A percentile compares a stretch with the other conserved stretches of the same genome.
Conservation (phyloP, 1,284 basidiomycete species). For the Vanrija sp. region DNA sequence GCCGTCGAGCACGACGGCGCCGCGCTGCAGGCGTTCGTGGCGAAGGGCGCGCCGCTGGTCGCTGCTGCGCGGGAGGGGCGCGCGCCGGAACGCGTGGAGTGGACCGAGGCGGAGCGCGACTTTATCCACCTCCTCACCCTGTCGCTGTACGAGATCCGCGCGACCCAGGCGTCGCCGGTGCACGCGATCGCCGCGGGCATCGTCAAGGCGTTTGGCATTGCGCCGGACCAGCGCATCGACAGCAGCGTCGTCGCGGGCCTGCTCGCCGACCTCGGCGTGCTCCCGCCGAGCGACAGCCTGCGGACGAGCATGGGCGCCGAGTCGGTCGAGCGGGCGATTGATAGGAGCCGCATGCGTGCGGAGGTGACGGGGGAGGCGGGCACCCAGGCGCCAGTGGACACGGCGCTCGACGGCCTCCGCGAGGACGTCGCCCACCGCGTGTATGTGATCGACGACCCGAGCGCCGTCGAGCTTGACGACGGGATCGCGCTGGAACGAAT, state of each 20-base stretch:
- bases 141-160: conserved; percentile 59
- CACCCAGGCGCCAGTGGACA: conserved; percentile 12
- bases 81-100: conserved; percentile 36
- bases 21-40: conserved; percentile 57
- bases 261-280: conserved; percentile 64
- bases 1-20: conserved; percentile 55
- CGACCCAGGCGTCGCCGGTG: conserved; percentile 65
- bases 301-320: conserved; percentile 34
- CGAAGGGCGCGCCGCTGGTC: conserved; percentile 44
- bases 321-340: conserved; percentile 15
- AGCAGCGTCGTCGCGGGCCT: conserved; percentile 51
- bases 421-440: conserved; percentile 77
- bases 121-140: conserved; percentile 66
- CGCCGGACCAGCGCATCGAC: conserved; percentile 46
- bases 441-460: conserved; percentile 81
- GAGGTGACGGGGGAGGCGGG: conserved; percentile 2
- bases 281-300: conserved; percentile 64
- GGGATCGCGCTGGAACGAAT: conserved; percentile 76
- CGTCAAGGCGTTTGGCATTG: conserved; percentile 58
- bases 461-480: conserved; percentile 88
- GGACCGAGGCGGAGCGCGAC: conserved; percentile 59
- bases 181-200: conserved; percentile 57
- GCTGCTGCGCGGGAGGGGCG: not conserved
- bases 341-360: conserved; percentile 31
- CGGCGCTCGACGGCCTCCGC: conserved; percentile 49